Base-by-base conservation (phyloP, 176 grass and related monocot species). In the Bolboschoenus planiculmis region DNA sequence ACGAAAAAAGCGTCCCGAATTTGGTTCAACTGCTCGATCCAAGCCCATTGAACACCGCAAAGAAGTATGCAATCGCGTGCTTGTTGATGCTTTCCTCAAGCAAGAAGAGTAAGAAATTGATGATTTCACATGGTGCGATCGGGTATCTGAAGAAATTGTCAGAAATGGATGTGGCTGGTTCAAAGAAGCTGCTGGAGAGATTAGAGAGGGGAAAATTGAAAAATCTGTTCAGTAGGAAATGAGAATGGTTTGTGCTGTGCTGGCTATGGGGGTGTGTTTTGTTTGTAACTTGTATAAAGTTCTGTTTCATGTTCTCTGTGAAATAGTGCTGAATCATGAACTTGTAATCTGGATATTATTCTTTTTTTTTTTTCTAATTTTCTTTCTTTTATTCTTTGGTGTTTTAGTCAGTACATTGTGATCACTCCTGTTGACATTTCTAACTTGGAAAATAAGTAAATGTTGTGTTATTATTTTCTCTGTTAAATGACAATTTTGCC, bases 61-160 rank as follows among this genome's bases (percentile, higher is more conserved):
- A 95, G 89, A 99, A 99, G 93, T 96, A 99, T 47, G 97, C 97
- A 6, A 91, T 98, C 77, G 89, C 88, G 4, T 95, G 90, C 81
- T 91, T 98, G 16, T 67, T 95, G 76, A 55, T 71, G 15, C 83
- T 95, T 23, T 93, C 92, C 0, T 74, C 92, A 40, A 91, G 90
- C 80, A 98, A 95, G 61, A 90, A 88, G 21, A 95, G 88, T 81
- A 95, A 81, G 95, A 98, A 93, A 68, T 74, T 95, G 60, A 98
- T 98, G 95, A 79, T 98, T 76, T 94, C 95, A 0, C 91, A 98
- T 26, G 95, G 95, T 58, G 89, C 95, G 9, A 95, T 98, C 9
- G 95, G 95, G 31, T 98, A 98, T 84, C 90, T 98, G 39, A 98
- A 98, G 87, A 98, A 98, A 87, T 93, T 98, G 59, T 91, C 92